Evolutionary conservation across 2,329 filamentous ascomycete species (phyloP), one percentile per base, ranked within the genome.

Genomic region (Aspergillus sp.): DNA sequence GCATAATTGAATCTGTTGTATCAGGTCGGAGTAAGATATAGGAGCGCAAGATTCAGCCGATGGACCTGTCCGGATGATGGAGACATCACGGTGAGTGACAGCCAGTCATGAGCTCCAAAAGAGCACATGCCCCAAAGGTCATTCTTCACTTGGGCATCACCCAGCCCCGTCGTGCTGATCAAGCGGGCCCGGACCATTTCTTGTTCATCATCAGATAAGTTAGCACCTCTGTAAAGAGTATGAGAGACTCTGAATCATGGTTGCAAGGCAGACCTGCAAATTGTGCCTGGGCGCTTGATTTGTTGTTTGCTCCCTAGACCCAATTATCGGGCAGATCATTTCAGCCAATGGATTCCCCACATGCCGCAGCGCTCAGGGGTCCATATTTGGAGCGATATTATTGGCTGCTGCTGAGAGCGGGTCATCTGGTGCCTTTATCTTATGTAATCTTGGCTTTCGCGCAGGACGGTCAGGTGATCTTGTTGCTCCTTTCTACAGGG

Each of bases 331-430:
- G 23, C 21, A 55, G 52, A 55, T 41, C 21, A 45, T 55, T 45
- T 47, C 39, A 36, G 19, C 58, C 58, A 63, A 63, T 63, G 57
- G 55, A 57, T 41, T 23, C 30, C 43, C 54, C 61, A 63, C 61
- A 61, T 63, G 61, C 58, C 55, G 30, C 23, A 17, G 53, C 39
- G 48, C 17, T 56, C 58, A 56, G 58, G 58, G 58, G 50, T 36
- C 32, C 19, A 36, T 15, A 9, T n/a, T 15, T 3, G 1, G 2
- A 2, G 1, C 1, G 13, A 17, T 23, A 0, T 58, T 5, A 58
- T 58, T 58, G 48, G 56, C 8, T 17, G 15, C 5, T 43, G 6
- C 12, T 4, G 8, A 6, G 4, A 10, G 15, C 9, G 13, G 6
- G 36, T 8, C 13, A 25, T 36, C 56, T n/a, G 25, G 48, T 32